phyloP scores from a whole-genome alignment of 345 rosid genomes.

The Boechera retrofracta region DNA sequence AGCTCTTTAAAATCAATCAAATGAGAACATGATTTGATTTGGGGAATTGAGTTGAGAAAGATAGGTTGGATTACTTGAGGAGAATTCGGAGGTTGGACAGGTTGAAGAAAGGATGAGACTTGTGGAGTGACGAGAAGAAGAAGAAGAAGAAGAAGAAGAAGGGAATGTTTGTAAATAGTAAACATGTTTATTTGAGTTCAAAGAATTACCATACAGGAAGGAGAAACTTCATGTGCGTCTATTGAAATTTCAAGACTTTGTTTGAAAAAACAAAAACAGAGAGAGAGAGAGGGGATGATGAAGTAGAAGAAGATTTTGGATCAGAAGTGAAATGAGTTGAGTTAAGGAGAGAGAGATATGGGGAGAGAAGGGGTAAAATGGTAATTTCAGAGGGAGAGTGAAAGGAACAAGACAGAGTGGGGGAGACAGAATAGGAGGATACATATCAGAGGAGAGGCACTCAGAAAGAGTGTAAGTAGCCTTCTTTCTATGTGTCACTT shows the following conservation, averaged over 20 bases:
- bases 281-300: not conserved
- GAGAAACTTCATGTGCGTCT: slow-evolving; percentile 39
- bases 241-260: slow-evolving; percentile 30
- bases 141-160: slow-evolving; percentile 15
- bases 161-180: slow-evolving; percentile 5
- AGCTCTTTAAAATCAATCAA: not conserved
- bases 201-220: slow-evolving; percentile 3
- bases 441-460: slow-evolving; percentile 43
- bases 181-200: slow-evolving; percentile 21
- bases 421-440: slow-evolving; percentile 53
- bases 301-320: slow-evolving; percentile 25
- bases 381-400: slow-evolving; percentile 35
- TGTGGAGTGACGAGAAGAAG: slow-evolving; percentile 16
- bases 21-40: not conserved
- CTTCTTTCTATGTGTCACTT: slow-evolving; percentile 45
- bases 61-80: slow-evolving; percentile 38
- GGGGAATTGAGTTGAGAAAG: slow-evolving; percentile 2
- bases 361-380: slow-evolving; percentile 13
- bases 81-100: slow-evolving; percentile 27
- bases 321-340: slow-evolving; percentile 40
- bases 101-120: slow-evolving; percentile 45
- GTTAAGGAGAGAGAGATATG: not conserved
- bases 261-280: not conserved
- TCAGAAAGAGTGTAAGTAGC: slow-evolving; percentile 4
- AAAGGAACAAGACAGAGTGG: slow-evolving; percentile 63